Evolutionary conservation across 495 filamentous ascomycete genomes (phyloP), one percentile per base, ranked within the genome.

Genomic region (Aspergillus olivimuriae): DNA sequence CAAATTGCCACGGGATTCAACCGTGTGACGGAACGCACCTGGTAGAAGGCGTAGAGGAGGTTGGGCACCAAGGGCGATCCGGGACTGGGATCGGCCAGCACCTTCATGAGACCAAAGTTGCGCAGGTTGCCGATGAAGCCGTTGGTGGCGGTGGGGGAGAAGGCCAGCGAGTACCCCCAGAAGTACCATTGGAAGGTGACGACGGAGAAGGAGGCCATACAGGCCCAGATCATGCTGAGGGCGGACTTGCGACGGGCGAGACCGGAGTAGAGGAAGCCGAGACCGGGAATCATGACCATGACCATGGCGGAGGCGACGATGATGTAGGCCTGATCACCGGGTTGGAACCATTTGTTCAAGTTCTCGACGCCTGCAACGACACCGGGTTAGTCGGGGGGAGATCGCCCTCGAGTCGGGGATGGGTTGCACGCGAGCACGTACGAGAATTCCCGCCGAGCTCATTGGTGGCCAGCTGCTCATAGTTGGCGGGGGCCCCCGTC

Each of bases 281-380:
- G 80, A 51, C 82, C 84, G 19, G 81, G 81, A 35, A 85, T 70
- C 89, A 95, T 95, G 67, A 94, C 65, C 68, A 98, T 65, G 39
- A 98, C 92, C 92, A 98, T 95, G 55, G 86, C 90, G 42, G 91
- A 82, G 35, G 87, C 74, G 30, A 97, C 70, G 56, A 98, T 78
- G 65, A 98, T 96, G 70, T 89, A 98, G 62, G 87, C 86, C 64
- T 79, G 73, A 53, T 88, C 84, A 43, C 84, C 84, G 9, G 81
- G 65, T 44, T 77, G 61, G 55, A 69, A 85, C 88, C 89, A 90
- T 82, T 90, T 89, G 72, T 95, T 95, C 52, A 94, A 56, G 65
- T 89, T 89, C 56, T 87, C 83, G 56, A 57, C 66, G 46, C 73
- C 84, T 89, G 52, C 15, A 38, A 19, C 24, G 20, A 15, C 4